A percentile compares a stretch with the other conserved stretches of the same genome.
Conservation (phyloP, 129 eudicot genomes). For the Flaveria ramosissima region DNA sequence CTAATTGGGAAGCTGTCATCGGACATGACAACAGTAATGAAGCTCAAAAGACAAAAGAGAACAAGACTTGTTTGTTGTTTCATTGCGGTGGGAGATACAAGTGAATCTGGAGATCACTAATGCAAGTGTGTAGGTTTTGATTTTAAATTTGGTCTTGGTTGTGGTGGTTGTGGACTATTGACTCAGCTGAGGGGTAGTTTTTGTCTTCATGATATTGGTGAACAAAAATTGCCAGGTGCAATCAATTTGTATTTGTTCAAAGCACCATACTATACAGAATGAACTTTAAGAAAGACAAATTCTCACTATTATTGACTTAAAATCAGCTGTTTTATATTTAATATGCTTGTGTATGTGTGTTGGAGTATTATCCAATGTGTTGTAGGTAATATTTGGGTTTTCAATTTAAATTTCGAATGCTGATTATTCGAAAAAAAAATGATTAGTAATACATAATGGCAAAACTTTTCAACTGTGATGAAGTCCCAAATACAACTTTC, state of each 20-base stretch:
- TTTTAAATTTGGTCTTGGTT: slow-evolving; percentile 25
- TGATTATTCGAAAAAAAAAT: too few relatives aligned
- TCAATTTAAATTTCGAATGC: too few relatives aligned
- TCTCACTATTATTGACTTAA: too few relatives aligned
- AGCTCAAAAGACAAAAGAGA: slow-evolving; percentile 30
- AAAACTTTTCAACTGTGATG: too few relatives aligned
- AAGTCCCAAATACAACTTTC: too few relatives aligned
- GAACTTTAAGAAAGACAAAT: background rate
- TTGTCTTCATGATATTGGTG: slow-evolving; percentile 34
- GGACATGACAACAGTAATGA: slow-evolving; percentile 12
- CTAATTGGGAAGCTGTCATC: background rate
- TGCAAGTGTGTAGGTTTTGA: background rate
- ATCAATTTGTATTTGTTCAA: background rate
- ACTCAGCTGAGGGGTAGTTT: slow-evolving; percentile 14
- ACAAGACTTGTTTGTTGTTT: slow-evolving; percentile 26
- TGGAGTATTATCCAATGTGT: too few relatives aligned
- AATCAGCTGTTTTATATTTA: too few relatives aligned
- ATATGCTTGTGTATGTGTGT: too few relatives aligned
- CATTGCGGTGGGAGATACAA: slow-evolving; percentile 26
- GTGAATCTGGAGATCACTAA: slow-evolving; percentile 20
- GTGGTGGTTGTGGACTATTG: slow-evolving; percentile 42
- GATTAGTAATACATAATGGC: too few relatives aligned
- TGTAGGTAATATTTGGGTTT: too few relatives aligned
- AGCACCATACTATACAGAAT: background rate
- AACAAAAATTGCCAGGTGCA: slow-evolving; percentile 24